Base-by-base conservation (phyloP, 2,329 filamentous ascomycete species). In the Dactylellina cionopaga region DNA sequence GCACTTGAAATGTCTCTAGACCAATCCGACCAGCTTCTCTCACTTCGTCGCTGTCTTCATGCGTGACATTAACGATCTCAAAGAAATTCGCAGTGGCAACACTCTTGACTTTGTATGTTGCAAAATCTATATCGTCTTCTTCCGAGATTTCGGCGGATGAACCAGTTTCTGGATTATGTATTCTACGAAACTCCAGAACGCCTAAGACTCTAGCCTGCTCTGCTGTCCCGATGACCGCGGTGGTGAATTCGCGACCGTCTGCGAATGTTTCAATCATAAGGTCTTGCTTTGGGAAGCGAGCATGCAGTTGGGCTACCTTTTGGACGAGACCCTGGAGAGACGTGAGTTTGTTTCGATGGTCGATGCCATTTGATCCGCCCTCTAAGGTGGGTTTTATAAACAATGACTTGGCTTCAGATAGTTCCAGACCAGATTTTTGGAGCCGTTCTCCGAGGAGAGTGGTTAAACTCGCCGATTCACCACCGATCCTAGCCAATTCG, bases 201-300 rank as follows among this genome's bases (percentile, higher is more conserved):
- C 60, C 60, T 17, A 64, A 17, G 17, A 64, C 49, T 7, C 39
- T 46, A 1, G 60, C 60, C 4, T 55, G 15, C 10, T 25, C 25
- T 11, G 22, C 60, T 1, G 47, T 55, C 39, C 60, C 60, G 19
- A 46, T 25, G n/a, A 64, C 39, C 5, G 35, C 60, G 7, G 47
- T 39, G 0, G 60, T 55, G 37, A 64, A 64, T 43, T 64, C 60
- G 10, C 60, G 60, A 4, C 60, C 60, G 13, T 15, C 13, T 22
- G 41, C 25, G 22, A 64, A 64, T 0, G n/a, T 64, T 27, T 64
- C 60, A 7, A 64, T 24, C 31, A 55, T 25, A 11, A 64, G 39
- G 15, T 64, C 60, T 29, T 64, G 60, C 10, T 37, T 22, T 15
- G 60, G 60, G 19, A 41, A 55, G 22, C 31, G 51, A 9, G 15